Percentiles rank a stretch among this genome's conserved stretches.
Conservation (phyloP, 2,329 filamentous ascomycete species). For the Fusarium subglutinans region DNA sequence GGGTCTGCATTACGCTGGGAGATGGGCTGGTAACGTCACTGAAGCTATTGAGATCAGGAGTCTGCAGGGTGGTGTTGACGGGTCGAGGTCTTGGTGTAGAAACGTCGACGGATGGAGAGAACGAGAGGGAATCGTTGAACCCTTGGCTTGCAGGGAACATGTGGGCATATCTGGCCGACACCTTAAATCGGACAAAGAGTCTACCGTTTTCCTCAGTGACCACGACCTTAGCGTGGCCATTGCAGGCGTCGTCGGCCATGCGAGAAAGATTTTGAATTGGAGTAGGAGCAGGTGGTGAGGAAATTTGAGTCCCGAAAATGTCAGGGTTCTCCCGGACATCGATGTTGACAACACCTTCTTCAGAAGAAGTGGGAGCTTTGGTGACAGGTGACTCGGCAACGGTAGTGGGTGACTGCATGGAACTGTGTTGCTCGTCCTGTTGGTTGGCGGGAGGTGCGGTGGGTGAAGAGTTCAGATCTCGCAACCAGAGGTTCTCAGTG, state of each 20-base stretch:
- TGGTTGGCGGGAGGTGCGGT: not conserved
- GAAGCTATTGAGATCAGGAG: conserved; percentile 2
- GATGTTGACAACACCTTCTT: conserved; percentile 44
- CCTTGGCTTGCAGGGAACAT: conserved; percentile 46
- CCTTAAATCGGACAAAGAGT: conserved; percentile 52
- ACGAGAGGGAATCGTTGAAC: conserved; percentile 37
- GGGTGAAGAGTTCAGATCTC: not conserved
- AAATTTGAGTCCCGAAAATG: conserved; percentile 45
- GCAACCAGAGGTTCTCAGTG: not conserved
- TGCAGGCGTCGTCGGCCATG: conserved; percentile 41
- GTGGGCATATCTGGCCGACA: conserved; percentile 44
- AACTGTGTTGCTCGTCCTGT: not conserved
- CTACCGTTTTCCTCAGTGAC: conserved; percentile 43
- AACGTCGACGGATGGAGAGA: not conserved
- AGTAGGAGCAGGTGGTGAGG: conserved; percentile 23
- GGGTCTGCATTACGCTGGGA: not conserved
- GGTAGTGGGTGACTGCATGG: not conserved
- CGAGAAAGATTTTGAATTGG: conserved; percentile 40
- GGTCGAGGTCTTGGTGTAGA: not conserved
- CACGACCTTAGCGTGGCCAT: conserved; percentile 46
- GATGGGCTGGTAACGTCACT: not conserved
- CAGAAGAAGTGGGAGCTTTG: conserved; percentile 2
- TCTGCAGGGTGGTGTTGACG: not conserved
- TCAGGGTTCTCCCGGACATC: conserved; percentile 49
- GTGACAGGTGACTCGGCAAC: not conserved